phyloP scores from a whole-genome alignment of 2,329 filamentous ascomycete genomes.

The Fusarium sp. region DNA sequence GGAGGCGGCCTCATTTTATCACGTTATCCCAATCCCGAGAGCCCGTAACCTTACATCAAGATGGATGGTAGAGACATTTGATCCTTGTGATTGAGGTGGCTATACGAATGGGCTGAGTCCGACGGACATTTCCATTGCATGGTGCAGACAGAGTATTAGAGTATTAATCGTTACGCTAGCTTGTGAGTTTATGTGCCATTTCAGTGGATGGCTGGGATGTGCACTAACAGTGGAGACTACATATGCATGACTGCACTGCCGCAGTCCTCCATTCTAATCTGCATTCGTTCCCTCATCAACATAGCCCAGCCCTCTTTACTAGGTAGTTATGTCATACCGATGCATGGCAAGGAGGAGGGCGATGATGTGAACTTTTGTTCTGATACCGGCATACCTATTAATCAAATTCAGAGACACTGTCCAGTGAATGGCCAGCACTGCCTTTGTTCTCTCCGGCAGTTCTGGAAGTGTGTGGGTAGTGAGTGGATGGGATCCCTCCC shows the following conservation, averaged over 20 bases:
- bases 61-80: not conserved
- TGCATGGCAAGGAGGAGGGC: not conserved
- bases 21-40: not conserved
- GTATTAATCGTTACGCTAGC: slow-evolving; percentile 9
- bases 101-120: slow-evolving; percentile 32
- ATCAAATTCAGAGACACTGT: not conserved
- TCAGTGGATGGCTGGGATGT: not conserved
- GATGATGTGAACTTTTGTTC: slow-evolving; percentile 2
- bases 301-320: slow-evolving; percentile 1
- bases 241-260: slow-evolving; percentile 25
- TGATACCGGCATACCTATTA: not conserved
- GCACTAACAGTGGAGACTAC: slow-evolving; percentile 18
- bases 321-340: slow-evolving; percentile 17
- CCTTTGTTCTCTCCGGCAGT: slow-evolving; percentile 19
- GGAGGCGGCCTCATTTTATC: not conserved
- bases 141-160: not conserved
- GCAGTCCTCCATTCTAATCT: not conserved
- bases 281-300: slow-evolving; percentile 12
- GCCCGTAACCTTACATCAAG: slow-evolving; percentile 3
- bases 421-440: not conserved
- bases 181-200: not conserved
- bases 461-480: slow-evolving; percentile 2
- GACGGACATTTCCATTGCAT: slow-evolving; percentile 10
- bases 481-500: slow-evolving; percentile 26
- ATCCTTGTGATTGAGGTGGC: slow-evolving; percentile 4